Base-by-base conservation (phyloP, 2,329 filamentous ascomycete genomes). In the Nigrospora oryzae region DNA sequence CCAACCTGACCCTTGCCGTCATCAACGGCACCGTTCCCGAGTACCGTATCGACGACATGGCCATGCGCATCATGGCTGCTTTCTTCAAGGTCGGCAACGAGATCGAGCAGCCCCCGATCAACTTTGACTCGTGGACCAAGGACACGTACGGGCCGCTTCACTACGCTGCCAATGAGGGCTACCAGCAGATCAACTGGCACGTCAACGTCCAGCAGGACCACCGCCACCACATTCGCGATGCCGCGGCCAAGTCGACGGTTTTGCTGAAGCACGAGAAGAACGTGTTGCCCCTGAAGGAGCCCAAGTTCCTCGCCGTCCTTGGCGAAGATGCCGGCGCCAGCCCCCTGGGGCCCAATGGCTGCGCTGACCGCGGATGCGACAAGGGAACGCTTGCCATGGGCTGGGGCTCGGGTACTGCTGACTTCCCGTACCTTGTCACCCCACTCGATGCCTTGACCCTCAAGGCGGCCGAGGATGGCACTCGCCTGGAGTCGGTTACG, bases 31-130 rank as follows among this genome's bases (percentile, higher is more conserved):
- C 89, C 1, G 70, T 97, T 31, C 88, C 91, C 1, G 80, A 86
- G 53, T 95, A 86, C 77, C 80, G 91, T 42, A 62, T 97, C 11
- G 90, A 96, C 54, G 93, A 97, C 59, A 95, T 95, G 84, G 87
- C 81, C 5, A 84, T 89, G 64, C 82, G 93, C 55, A 95, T 86
- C 59, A 83, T 85, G 79, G 74, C 82, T 5, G 71, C 81, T 36
- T 81, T 77, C 59, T 85, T 83, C 69, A 84, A 84, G 63, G 78
- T 83, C 34, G 79, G 79, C 42, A 69, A 73, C 50, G 73, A 68
- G 0, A 53, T 80, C 2, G 58, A 64, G 5, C 63, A 72, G 42
- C 62, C 66, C 0, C 67, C 71, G 2, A 81, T 86, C 63, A 97
- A 90, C 73, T 95, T 96, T 66, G 84, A 84, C 55, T 89, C 89